phyloP scores from a whole-genome alignment of 305 asterid genomes.

The Striga hermonthica region DNA sequence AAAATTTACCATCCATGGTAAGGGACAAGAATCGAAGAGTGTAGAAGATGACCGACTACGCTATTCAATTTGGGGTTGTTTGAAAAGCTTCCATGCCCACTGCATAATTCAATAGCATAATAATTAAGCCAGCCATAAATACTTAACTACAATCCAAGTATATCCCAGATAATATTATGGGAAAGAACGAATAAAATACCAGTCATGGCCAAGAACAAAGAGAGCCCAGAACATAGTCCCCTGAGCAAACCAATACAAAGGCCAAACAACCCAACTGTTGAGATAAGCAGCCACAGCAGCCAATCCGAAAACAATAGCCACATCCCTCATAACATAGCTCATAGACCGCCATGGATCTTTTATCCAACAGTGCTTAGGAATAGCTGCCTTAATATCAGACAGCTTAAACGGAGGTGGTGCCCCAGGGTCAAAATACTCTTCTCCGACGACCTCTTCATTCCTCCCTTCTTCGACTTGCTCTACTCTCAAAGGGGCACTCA shows the following conservation, averaged over 20 bases:
- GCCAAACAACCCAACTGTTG: constrained; percentile 62
- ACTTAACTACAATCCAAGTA: background rate
- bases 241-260: constrained; percentile 77
- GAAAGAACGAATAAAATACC: constrained; percentile 37
- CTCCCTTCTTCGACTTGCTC: constrained; percentile 46
- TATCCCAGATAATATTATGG: background rate
- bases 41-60: constrained; percentile 72
- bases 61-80: constrained; percentile 51
- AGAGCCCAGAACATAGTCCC: constrained; percentile 88
- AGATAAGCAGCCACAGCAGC: constrained; percentile 51
- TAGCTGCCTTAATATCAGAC: constrained; percentile 64
- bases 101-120: constrained; percentile 26
- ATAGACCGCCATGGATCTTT: constrained; percentile 65
- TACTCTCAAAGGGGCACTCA: constrained; percentile 64
- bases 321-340: constrained; percentile 65
- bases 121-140: background rate
- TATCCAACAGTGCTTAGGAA: constrained; percentile 83
- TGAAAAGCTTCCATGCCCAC: constrained; percentile 95
- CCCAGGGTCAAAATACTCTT: constrained; percentile 47
- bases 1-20: constrained; percentile 79
- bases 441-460: constrained; percentile 14
- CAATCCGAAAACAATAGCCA: constrained; percentile 48
- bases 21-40: constrained; percentile 83
- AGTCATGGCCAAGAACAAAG: constrained; percentile 88
- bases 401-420: constrained; percentile 71